These are phyloP conservation scores for Cucurbita pepo DNA, from an alignment of 306 rosid species.

Conservation along the genomic window DNA sequence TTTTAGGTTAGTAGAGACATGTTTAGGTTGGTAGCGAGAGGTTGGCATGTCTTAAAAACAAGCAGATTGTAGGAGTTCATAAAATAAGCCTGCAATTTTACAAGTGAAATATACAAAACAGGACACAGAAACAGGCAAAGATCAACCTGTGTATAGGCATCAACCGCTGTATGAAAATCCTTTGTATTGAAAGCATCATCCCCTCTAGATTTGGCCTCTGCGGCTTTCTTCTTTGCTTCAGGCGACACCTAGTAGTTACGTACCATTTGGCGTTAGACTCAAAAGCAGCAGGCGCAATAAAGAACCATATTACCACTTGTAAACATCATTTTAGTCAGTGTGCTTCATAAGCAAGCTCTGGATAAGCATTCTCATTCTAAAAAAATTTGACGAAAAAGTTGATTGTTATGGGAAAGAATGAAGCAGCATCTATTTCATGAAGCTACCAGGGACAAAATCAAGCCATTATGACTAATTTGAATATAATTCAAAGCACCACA, in stretches of 20 bases:
- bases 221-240: slow-evolving; percentile 74
- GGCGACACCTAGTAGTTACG: slow-evolving; percentile 43
- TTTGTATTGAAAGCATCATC: slow-evolving; percentile 65
- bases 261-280: neutral
- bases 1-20: no score
- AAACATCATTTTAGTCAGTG: neutral
- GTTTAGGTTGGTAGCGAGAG: no score
- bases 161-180: slow-evolving; percentile 48
- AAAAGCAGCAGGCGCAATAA: neutral
- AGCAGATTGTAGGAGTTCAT: neutral
- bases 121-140: neutral
- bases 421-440: neutral
- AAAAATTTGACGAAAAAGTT: neutral
- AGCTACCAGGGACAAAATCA: neutral
- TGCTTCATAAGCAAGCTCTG: neutral
- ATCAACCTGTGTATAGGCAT: slow-evolving; percentile 80
- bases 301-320: neutral
- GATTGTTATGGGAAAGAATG: neutral
- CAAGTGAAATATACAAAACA: neutral
- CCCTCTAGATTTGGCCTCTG: slow-evolving; percentile 85
- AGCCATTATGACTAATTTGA: neutral
- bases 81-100: neutral
- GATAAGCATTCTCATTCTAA: neutral
- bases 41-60: neutral
- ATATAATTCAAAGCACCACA: neutral